Conservation (phyloP, 2,329 filamentous ascomycete species). For the Trichoderma lentiforme region DNA sequence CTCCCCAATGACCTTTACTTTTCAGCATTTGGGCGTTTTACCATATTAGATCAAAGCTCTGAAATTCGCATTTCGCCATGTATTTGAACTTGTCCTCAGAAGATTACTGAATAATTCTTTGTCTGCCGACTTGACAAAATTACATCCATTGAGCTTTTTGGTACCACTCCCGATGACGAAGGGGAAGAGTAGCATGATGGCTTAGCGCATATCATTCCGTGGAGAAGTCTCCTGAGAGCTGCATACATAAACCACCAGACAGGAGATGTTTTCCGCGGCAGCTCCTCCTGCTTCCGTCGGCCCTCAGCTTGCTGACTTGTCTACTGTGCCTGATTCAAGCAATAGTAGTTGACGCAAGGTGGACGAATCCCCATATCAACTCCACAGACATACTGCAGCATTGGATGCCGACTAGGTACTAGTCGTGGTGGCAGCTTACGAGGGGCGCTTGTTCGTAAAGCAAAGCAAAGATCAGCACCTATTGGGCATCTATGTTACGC, state of each 20-base stretch:
- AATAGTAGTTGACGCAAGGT: neutral
- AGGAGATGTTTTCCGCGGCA: neutral
- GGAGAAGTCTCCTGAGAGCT: neutral
- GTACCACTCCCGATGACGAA: neutral
- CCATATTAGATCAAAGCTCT: neutral
- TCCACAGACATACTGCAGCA: neutral
- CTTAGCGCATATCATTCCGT: neutral
- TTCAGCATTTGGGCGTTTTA: neutral
- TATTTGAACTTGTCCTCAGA: neutral
- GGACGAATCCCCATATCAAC: neutral
- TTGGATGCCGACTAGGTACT: neutral
- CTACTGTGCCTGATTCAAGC: neutral
- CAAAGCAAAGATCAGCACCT: neutral
- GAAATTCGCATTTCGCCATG: neutral
- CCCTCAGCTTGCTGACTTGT: neutral
- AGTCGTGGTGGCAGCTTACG: neutral
- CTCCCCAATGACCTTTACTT: neutral
- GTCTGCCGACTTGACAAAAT: neutral
- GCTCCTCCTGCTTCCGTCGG: neutral
- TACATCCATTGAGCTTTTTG: neutral
- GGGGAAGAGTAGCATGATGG: neutral
- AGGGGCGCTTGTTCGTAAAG: neutral
- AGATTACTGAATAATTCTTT: neutral
- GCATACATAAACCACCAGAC: neutral
- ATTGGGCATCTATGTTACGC: neutral